Base-by-base conservation (phyloP, 805 yeast genomes). In the Cyberlindnera amylophila region DNA sequence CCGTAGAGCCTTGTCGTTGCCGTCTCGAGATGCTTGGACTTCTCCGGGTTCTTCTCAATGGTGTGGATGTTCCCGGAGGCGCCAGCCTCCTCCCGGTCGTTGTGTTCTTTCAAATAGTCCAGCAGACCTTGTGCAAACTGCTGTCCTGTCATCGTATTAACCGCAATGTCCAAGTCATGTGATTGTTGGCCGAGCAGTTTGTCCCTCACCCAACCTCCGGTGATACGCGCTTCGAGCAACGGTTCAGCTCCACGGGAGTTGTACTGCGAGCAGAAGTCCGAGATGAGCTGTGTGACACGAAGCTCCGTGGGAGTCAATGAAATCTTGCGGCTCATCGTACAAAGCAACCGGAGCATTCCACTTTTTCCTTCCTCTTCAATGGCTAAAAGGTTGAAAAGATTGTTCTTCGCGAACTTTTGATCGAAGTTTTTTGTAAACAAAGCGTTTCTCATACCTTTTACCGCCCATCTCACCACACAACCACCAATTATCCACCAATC, bases 131-230 rank as follows among this genome's bases (percentile, higher is more conserved):
- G 68, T 1, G 96, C 96, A 65, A 93, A 91, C 27, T 79, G 80
- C 55, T 85, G 89, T 0, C 99, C 99, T 0, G 95, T 77, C 57
- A 87, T 65, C 41, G 71, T 71, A 62, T 93, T 89, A 36, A 93
- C 79, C 6, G 97, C 97, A 36, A 93, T 86, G 55, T 93, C 99
- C 24, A 93, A 70, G 61, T 93, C 99, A 57, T 91, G 81, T 32
- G 91, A 81, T 17, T 77, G 79, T 36, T 74, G 72, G 0, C 96
- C 95, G 24, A 93, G 67, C 23, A 93, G 67, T 64, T 93, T 93
- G 62, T 93, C 99, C 53, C 99, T 74, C 3, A 93, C 99, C 99
- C 99, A 91, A 0, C 99, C 99, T 28, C 99, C 99, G 0, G 97
- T 90, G 51, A 93, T 86, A 46, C 99, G 63, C 12, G 86, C 69